A percentile compares a stretch with the other conserved stretches of the same genome.
Evolutionary conservation across 2,329 filamentous ascomycete species (phyloP).

Genomic region (Microthyrium microscopicum): DNA sequence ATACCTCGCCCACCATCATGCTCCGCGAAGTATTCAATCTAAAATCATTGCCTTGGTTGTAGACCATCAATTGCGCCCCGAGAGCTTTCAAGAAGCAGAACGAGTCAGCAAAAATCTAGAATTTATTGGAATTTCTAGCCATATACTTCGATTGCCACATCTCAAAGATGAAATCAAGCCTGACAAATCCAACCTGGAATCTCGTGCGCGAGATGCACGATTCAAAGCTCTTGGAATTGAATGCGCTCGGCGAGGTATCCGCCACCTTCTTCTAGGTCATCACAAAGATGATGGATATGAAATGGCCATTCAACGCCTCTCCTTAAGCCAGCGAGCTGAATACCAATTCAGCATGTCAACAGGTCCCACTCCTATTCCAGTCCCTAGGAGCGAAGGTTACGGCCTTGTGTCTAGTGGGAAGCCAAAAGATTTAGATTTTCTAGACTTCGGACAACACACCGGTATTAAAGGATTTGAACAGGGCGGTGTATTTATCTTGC

Average conservation of each 20-base stretch:
- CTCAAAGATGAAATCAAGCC: too few relatives aligned
- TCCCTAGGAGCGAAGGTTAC: neutral
- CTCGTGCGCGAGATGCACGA: conserved; percentile 53
- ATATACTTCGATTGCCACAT: too few relatives aligned
- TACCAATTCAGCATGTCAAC: too few relatives aligned
- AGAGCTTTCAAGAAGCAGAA: conserved; percentile 40
- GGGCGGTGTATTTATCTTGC: conserved; percentile 49
- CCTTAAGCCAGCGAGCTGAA: conserved; percentile 49
- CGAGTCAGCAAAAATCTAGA: conserved; percentile 1
- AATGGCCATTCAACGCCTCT: conserved; percentile 66
- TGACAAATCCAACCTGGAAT: conserved; percentile 70
- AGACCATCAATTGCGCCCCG: conserved; percentile 40
- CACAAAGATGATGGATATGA: conserved; percentile 86
- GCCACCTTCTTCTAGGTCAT: conserved; percentile 60
- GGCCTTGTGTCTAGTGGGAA: conserved; percentile 58
- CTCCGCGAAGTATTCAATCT: conserved; percentile 11
- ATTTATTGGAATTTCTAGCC: too few relatives aligned
- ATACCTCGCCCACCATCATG: conserved; percentile 40
- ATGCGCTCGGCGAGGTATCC: conserved; percentile 36
- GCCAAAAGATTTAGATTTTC: conserved; percentile 47
- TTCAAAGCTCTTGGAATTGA: conserved; percentile 53
- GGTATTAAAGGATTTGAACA: conserved; percentile 32
- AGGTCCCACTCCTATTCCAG: too few relatives aligned
- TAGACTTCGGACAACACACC: conserved; percentile 54
- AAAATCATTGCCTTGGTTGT: conserved; percentile 40